These are phyloP conservation scores for Neurospora hispaniola DNA, from an alignment of 495 filamentous ascomycete species.

Conservation along the genomic window DNA sequence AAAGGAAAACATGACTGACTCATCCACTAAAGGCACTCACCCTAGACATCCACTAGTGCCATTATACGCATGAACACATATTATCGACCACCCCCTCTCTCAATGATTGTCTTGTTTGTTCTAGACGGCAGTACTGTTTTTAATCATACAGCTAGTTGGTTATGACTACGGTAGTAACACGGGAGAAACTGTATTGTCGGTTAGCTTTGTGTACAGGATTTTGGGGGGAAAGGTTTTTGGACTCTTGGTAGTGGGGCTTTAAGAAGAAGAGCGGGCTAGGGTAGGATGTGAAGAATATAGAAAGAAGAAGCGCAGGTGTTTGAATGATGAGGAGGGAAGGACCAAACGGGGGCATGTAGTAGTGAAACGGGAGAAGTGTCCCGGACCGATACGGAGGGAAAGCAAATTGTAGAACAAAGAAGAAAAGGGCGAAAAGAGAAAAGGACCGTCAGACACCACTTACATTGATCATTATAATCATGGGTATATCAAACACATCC, in stretches of 20 bases:
- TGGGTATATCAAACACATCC: conserved; percentile 96
- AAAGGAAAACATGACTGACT: neutral
- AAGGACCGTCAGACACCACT: conserved; percentile 30
- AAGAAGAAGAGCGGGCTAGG: neutral
- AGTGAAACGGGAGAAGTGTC: neutral
- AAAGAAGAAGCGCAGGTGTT: neutral
- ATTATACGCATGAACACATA: neutral
- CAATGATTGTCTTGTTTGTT: conserved; percentile 5
- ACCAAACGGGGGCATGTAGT: neutral
- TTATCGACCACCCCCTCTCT: neutral
- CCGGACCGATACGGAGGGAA: neutral
- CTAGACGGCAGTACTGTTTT: neutral
- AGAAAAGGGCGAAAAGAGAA: neutral
- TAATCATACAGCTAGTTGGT: conserved; percentile 36
- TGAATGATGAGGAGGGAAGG: neutral
- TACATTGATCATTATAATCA: conserved; percentile 96
- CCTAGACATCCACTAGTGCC: neutral
- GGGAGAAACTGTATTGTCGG: conserved; percentile 34
- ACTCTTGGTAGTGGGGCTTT: neutral
- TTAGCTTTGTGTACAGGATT: conserved; percentile 10
- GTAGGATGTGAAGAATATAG: neutral
- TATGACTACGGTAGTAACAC: conserved; percentile 38
- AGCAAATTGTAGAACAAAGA: too few relatives aligned
- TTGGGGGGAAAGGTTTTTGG: neutral
- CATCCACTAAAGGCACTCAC: neutral